Base-by-base conservation (phyloP, 257 asterid genomes). In the Solanum corneliomulleri region DNA sequence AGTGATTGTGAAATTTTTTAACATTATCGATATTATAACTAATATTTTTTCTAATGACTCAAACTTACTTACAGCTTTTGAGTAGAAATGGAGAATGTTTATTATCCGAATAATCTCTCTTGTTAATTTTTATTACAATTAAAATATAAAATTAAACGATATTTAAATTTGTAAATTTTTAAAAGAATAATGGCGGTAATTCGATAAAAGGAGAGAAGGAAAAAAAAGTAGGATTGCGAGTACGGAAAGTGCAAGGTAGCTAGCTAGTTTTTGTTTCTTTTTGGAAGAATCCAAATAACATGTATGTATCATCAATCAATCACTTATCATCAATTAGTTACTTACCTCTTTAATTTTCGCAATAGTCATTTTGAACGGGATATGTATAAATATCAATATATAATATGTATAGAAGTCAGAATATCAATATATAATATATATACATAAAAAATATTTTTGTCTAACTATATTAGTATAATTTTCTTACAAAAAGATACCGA, bases 131-230 rank as follows among this genome's bases (percentile, higher is more conserved):
- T 49, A 0, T 8, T 49, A 5, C 3, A 49, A 49, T 49, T 49
- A 5, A 0, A 49, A 49, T 1, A 49, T 0, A 5, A 5, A 49
- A 49, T 15, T 20, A 1, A 3, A 5, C 0, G 0, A 56, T 56
- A 52, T 52, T 49, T 49, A 49, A 35, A 35, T 35, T 6, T 6
- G 1, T 6, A 37, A 5, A 5, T 0, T 1, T 37, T 37, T 6
- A 0, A 37, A 5, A 37, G 1, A 37, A 35, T 5, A 37, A 37
- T 49, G 1, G 21, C 23, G 1, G 23, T 5, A 52, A 9, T 52
- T 0, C 9, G 1, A 16, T 4, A 52, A 49, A 47, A 49, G 15
- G 21, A 47, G 7, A 12, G 58, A 49, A 15, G 2, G 16, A 14
- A 5, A 49, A 6, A 12, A 15, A 1, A 14, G 3, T 9, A 69